phyloP scores from a whole-genome alignment of 2,329 filamentous ascomycete genomes.

The Trichoderma cornu-damae region DNA sequence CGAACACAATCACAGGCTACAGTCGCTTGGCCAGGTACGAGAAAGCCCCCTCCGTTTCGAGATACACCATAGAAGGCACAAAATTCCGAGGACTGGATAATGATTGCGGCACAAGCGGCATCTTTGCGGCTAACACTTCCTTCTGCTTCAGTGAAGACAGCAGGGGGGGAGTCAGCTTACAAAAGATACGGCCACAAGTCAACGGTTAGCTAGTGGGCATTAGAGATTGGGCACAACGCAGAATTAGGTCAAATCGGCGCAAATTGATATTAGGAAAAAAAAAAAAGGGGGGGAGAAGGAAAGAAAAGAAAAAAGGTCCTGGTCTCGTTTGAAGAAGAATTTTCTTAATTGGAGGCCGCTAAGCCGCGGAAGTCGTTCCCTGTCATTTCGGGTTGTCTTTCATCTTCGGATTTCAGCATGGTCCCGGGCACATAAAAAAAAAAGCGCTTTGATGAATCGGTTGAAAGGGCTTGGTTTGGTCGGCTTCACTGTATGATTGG shows the following conservation, averaged over 20 bases:
- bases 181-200: constrained; percentile 18
- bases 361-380: constrained; percentile 12
- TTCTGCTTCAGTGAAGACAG: constrained; percentile 20
- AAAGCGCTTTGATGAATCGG: constrained; percentile 6
- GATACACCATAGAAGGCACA: background rate
- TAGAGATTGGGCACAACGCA: constrained; percentile 16
- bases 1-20: constrained; percentile 36
- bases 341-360: constrained; percentile 10
- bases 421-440: constrained; percentile 16
- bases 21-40: constrained; percentile 33
- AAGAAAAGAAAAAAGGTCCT: constrained; percentile 3
- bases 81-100: background rate
- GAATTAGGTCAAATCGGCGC: constrained; percentile 15
- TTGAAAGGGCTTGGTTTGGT: constrained; percentile 7
- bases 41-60: background rate
- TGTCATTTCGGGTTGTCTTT: constrained; percentile 12
- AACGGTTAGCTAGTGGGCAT: constrained; percentile 15
- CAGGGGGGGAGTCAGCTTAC: constrained; percentile 20
- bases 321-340: constrained; percentile 2
- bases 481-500: constrained; percentile 20
- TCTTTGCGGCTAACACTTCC: constrained; percentile 19
- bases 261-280: constrained; percentile 2
- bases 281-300: background rate
- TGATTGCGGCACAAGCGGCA: constrained; percentile 14
- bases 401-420: constrained; percentile 13